Evolutionary conservation across 805 yeast species (phyloP).

Genomic region (Kregervanrija fluxuum): DNA sequence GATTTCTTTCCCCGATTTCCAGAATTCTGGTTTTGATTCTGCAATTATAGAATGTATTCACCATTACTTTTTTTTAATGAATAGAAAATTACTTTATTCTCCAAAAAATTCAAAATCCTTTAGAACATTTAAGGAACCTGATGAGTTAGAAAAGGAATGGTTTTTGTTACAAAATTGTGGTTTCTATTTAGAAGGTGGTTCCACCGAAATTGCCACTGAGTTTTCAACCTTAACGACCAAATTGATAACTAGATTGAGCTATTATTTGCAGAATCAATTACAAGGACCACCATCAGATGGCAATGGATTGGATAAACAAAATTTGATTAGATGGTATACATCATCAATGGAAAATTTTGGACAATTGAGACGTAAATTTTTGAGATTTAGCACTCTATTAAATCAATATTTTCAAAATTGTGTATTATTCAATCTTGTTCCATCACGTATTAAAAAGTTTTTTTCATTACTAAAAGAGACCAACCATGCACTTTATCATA

Average conservation of each 20-base stretch:
- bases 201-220: conserved; percentile 72
- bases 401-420: conserved; percentile 71
- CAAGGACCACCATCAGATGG: conserved; percentile 47
- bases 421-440: conserved; percentile 49
- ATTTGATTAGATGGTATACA: conserved; percentile 58
- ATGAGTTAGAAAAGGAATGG: conserved; percentile 81
- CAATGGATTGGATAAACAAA: conserved; percentile 26
- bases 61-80: conserved; percentile 62
- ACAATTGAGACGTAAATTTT: conserved; percentile 70
- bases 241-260: conserved; percentile 58
- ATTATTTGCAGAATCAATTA: conserved; percentile 67
- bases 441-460: conserved; percentile 41
- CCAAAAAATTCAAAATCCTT: conserved; percentile 47
- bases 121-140: conserved; percentile 86
- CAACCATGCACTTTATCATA: conserved; percentile 69
- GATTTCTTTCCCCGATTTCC: conserved; percentile 53
- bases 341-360: conserved; percentile 66
- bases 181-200: conserved; percentile 70
- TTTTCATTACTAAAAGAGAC: conserved; percentile 53
- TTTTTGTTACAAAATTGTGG: conserved; percentile 70
- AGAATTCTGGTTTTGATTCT: conserved; percentile 55
- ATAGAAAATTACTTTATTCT: conserved; percentile 72
- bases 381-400: conserved; percentile 65
- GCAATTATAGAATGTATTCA: conserved; percentile 67
- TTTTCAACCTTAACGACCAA: conserved; percentile 42